A percentile compares a stretch with the other conserved stretches of the same genome.
Evolutionary conservation across 2,329 filamentous ascomycete genomes (phyloP).

Genomic region (Ophiostoma triangulosporum): DNA sequence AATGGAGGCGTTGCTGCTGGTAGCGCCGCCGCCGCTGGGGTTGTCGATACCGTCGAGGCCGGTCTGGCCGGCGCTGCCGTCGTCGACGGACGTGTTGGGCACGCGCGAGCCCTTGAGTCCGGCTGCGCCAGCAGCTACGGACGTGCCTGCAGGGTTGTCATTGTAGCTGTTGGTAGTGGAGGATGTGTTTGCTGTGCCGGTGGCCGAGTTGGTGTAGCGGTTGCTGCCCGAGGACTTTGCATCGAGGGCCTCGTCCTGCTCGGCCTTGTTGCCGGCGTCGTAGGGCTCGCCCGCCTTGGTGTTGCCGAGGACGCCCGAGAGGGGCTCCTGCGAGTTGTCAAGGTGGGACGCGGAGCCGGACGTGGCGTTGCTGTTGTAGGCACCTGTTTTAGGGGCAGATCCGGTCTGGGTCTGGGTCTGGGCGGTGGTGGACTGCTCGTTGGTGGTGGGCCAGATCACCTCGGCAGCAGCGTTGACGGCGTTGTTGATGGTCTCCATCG

Average conservation of each 20-base stretch:
- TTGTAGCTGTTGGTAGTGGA: neutral
- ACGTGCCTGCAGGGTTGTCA: neutral
- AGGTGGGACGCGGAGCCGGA: slow-evolving; percentile 6
- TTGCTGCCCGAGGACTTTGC: neutral
- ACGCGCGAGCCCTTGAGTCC: slow-evolving; percentile 10
- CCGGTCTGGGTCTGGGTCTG: neutral
- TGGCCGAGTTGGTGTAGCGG: neutral
- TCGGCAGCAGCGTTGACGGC: slow-evolving; percentile 35
- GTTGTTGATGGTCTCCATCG: slow-evolving; percentile 52
- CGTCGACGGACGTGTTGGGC: neutral
- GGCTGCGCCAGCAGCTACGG: slow-evolving; percentile 2
- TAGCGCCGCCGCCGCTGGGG: neutral
- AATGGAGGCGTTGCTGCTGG: neutral
- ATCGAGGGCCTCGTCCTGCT: slow-evolving; percentile 2
- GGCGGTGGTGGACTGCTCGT: slow-evolving; percentile 18
- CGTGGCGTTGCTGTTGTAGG: neutral
- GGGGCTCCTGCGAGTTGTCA: slow-evolving; percentile 43
- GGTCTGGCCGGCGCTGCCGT: slow-evolving; percentile 12
- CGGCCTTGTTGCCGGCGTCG: slow-evolving; percentile 53
- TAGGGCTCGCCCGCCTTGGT: slow-evolving; percentile 59
- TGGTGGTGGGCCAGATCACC: slow-evolving; percentile 32
- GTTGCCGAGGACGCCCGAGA: slow-evolving; percentile 56
- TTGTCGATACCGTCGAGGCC: slow-evolving; percentile 25
- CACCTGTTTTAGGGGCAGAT: neutral
- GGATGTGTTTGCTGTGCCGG: too few species aligned